A percentile compares a stretch with the other conserved stretches of the same genome.
phyloP scores from a whole-genome alignment of 768 basidiomycete species.

The Candolleomyces aberdarensis region DNA sequence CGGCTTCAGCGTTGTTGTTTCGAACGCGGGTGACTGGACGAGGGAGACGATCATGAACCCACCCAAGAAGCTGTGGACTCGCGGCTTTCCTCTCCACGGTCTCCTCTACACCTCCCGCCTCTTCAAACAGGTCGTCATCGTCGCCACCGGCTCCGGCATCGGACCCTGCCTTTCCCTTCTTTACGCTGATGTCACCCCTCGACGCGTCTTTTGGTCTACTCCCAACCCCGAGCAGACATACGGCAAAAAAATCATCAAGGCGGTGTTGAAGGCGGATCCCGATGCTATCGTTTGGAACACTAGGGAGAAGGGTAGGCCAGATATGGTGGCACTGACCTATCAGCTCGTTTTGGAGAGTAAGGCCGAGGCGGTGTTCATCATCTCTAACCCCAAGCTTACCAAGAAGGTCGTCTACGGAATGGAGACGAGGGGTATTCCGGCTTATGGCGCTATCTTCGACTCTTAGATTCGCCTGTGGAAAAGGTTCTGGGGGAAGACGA shows the following conservation, averaged over 20 bases:
- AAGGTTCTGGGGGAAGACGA: too few species aligned
- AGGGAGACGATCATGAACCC: slow-evolving; percentile 43
- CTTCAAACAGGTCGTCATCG: slow-evolving; percentile 49
- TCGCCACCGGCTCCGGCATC: slow-evolving; percentile 54
- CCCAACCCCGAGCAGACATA: slow-evolving; percentile 39
- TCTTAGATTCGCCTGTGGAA: slow-evolving; percentile 19
- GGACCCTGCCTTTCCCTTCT: slow-evolving; percentile 41
- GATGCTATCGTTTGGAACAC: slow-evolving; percentile 40
- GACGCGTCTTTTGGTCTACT: slow-evolving; percentile 40
- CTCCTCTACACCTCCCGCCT: slow-evolving; percentile 46
- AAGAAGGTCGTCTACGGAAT: slow-evolving; percentile 37
- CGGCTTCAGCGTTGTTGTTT: slow-evolving; percentile 51
- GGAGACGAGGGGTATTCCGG: slow-evolving; percentile 37
- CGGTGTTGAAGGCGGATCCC: slow-evolving; percentile 35
- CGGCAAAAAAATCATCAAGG: slow-evolving; percentile 35
- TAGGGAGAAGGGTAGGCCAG: slow-evolving; percentile 33
- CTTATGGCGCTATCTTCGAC: slow-evolving; percentile 41
- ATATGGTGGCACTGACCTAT: slow-evolving; percentile 38
- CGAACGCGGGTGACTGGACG: slow-evolving; percentile 59
- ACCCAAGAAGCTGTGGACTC: slow-evolving; percentile 51
- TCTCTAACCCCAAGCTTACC: slow-evolving; percentile 39
- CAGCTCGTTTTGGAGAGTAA: slow-evolving; percentile 34
- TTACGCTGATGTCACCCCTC: slow-evolving; percentile 32
- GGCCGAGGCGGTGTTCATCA: slow-evolving; percentile 40
- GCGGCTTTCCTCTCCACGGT: slow-evolving; percentile 49